These are phyloP conservation scores for Nigrospora osmanthi DNA, from an alignment of 2,329 filamentous ascomycete genomes.

Conservation along the genomic window DNA sequence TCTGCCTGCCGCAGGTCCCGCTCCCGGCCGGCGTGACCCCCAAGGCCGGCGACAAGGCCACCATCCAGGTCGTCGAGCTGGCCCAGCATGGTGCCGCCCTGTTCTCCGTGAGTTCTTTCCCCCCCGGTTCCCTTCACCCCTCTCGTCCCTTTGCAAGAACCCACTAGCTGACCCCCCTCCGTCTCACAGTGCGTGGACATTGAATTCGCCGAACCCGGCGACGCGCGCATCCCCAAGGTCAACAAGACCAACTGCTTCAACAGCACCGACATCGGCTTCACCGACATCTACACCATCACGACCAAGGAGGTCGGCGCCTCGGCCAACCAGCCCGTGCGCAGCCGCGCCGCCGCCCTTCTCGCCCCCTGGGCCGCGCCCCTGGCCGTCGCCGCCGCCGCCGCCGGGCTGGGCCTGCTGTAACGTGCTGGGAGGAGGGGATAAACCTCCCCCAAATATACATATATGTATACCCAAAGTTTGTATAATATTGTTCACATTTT, in stretches of 20 bases:
- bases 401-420: too few relatives aligned
- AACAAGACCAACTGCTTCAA: constrained; percentile 86
- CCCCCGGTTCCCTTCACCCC: background rate
- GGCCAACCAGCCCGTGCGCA: constrained; percentile 22
- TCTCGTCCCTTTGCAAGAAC: background rate
- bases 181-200: constrained; percentile 87
- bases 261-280: constrained; percentile 67
- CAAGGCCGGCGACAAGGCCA: constrained; percentile 74
- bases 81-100: constrained; percentile 65
- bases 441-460: too few relatives aligned
- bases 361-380: too few relatives aligned
- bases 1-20: constrained; percentile 86
- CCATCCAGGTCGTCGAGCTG: constrained; percentile 66
- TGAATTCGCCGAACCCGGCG: constrained; percentile 73
- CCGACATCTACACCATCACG: constrained; percentile 65
- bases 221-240: constrained; percentile 59
- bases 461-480: too few relatives aligned
- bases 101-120: constrained; percentile 49
- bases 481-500: too few relatives aligned
- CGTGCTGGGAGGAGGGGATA: too few relatives aligned
- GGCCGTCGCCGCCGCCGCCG: too few relatives aligned
- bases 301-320: constrained; percentile 32
- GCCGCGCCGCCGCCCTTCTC: constrained; percentile 8
- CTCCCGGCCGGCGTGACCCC: constrained; percentile 65
- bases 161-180: background rate